Base-by-base conservation (phyloP, 495 filamentous ascomycete species). In the Aspergillus ellipticus region DNA sequence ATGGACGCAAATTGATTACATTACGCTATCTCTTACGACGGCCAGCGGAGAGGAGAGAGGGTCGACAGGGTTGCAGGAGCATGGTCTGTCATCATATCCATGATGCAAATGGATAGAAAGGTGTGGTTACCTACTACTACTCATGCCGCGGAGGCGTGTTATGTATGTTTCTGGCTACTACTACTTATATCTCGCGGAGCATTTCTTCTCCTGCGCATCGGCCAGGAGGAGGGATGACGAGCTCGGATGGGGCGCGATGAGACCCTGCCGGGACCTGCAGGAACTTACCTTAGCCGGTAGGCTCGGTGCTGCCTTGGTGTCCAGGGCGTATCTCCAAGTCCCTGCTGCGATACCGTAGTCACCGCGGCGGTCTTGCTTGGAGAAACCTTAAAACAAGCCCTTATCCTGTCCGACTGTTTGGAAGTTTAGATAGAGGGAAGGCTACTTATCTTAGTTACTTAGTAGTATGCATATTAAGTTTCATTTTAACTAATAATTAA, bases 231-330 rank as follows among this genome's bases (percentile, higher is more conserved):
- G 24, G 7, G 35, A 35, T 5, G 13, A 13, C 13, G 11, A 39
- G 35, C 35, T 39, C 35, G 35, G 35, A 39, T 39, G 35, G 35
- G 35, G 35, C 47, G 42, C 19, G 29, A n/a, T n/a, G 54, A 56
- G 62, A 64, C 54, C 57, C 52, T 59, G 57, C 53, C 49, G 49
- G 62, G 62, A 65, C 63, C 63, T 65, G 63, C 63, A 65, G 63
- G 52, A 64, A 58, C 58, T 58, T 42, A 49, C 58, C 19, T 64
- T 64, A 59, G 62, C 48, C 24, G 51, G 37, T 55, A 50, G 49
- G 22, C 41, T 47, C 41, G 35, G 50, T 41, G 54, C 51, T 56
- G 56, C 37, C 45, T 52, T 51, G 51, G 45, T 55, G 49, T 42
- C 24, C 33, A 35, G 35, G 53, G 20, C 19, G 45, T 42, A 56